A percentile compares a stretch with the other conserved stretches of the same genome.
Conservation (phyloP, 2,329 filamentous ascomycete genomes). For the Penicillium polonicum region DNA sequence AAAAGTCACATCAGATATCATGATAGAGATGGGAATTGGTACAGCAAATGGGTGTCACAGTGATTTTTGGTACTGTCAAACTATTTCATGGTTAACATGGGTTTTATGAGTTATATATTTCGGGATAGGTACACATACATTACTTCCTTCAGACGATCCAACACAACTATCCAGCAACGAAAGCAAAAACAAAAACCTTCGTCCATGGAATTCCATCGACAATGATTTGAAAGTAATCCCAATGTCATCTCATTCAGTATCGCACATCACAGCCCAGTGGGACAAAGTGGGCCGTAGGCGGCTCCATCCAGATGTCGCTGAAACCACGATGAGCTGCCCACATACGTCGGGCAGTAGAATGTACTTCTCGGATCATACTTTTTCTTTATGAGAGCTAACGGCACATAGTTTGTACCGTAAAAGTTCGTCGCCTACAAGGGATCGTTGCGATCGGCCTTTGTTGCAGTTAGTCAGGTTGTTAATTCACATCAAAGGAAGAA, state of each 20-base stretch:
- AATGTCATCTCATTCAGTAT: not conserved
- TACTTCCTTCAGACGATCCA: not conserved
- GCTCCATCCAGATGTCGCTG: not conserved
- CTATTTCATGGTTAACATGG: not conserved
- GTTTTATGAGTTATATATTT: not conserved
- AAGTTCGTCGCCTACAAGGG: conserved; percentile 8
- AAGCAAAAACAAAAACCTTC: not conserved
- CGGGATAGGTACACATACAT: not conserved
- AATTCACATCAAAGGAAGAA: not conserved
- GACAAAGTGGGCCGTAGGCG: conserved; percentile 9
- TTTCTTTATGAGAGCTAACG: not conserved
- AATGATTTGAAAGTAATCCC: not conserved
- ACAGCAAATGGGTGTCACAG: not conserved
- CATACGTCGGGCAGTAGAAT: not conserved
- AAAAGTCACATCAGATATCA: not conserved
- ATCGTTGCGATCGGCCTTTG: conserved; percentile 19
- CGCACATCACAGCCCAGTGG: not conserved
- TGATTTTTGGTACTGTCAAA: not conserved
- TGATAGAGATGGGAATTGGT: not conserved
- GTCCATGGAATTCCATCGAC: not conserved
- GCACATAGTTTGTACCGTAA: not conserved
- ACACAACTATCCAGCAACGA: not conserved
- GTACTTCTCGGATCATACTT: not conserved
- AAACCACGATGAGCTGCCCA: not conserved
- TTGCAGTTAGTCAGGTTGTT: not conserved